Percentiles rank a stretch among this genome's conserved stretches.
These are phyloP conservation scores for Dioscorea zingiberensis DNA, from an alignment of 106 monocot genomes.

Conservation along the genomic window DNA sequence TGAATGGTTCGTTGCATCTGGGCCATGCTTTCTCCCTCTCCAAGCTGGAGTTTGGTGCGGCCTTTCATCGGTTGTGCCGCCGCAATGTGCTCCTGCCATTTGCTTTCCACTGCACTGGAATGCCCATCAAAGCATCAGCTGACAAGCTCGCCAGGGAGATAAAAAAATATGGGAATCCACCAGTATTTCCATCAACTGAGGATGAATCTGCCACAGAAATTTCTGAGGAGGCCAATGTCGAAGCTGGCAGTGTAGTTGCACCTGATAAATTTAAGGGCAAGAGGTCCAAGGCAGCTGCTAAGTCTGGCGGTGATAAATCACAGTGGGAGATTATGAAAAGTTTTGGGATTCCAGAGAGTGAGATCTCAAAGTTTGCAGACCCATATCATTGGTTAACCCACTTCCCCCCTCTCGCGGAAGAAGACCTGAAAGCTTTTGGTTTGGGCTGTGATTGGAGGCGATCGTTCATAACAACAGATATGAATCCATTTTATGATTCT, in stretches of 20 bases:
- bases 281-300: constrained; percentile 78
- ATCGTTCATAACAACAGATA: constrained; percentile 83
- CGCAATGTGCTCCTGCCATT: constrained; percentile 84
- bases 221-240: constrained; percentile 19
- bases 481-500: constrained; percentile 89
- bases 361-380: constrained; percentile 69
- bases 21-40: constrained; percentile 78
- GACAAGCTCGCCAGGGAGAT: constrained; percentile 78
- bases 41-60: constrained; percentile 79
- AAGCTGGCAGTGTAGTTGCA: constrained; percentile 21
- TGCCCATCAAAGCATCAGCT: constrained; percentile 96
- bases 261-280: constrained; percentile 89
- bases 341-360: constrained; percentile 55
- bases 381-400: constrained; percentile 73
- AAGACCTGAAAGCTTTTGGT: constrained; percentile 88
- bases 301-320: constrained; percentile 66
- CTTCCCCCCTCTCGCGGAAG: constrained; percentile 80
- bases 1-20: constrained; percentile 83
- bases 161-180: constrained; percentile 60
- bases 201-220: constrained; percentile 25
- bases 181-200: constrained; percentile 49
- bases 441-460: constrained; percentile 92
- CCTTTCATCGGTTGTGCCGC: constrained; percentile 63
- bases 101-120: constrained; percentile 93
- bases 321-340: constrained; percentile 96